phyloP scores from a whole-genome alignment of 2,329 filamentous ascomycete species.

The Xylaria sp. region DNA sequence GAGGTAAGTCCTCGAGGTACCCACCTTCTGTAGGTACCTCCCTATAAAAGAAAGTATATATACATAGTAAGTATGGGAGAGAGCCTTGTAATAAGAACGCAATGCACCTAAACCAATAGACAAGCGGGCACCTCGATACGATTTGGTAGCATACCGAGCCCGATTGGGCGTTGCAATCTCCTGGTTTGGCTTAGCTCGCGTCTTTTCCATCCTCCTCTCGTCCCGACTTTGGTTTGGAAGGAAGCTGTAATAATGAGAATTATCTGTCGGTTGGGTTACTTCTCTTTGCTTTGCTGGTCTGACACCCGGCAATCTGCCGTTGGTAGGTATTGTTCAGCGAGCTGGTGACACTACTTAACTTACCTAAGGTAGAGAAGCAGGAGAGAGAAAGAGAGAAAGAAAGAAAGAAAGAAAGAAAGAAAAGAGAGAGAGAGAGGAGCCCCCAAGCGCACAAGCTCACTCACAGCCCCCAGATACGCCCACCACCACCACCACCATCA shows the following conservation, averaged over 20 bases:
- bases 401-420: conserved; percentile 2
- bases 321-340: background rate
- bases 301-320: too few relatives aligned
- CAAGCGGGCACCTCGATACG: conserved; percentile 12
- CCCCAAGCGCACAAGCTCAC: background rate
- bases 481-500: background rate
- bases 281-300: background rate
- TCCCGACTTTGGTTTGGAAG: conserved; percentile 1
- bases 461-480: background rate
- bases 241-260: background rate
- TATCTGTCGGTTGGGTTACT: background rate
- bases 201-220: conserved; percentile 27
- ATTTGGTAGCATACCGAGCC: conserved; percentile 22
- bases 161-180: conserved; percentile 33
- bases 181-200: conserved; percentile 30
- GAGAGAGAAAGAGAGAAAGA: background rate
- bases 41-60: background rate
- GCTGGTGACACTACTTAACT: background rate
- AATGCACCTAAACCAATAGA: conserved; percentile 2
- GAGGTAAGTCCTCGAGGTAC: too few relatives aligned
- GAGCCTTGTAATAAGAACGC: background rate
- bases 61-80: too few relatives aligned
- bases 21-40: background rate
- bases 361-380: background rate
- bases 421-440: too few relatives aligned